Evolutionary conservation across 73 alveolate genomes (phyloP), one percentile per base, ranked within the genome.

Genomic region (Stentor coeruleus): DNA sequence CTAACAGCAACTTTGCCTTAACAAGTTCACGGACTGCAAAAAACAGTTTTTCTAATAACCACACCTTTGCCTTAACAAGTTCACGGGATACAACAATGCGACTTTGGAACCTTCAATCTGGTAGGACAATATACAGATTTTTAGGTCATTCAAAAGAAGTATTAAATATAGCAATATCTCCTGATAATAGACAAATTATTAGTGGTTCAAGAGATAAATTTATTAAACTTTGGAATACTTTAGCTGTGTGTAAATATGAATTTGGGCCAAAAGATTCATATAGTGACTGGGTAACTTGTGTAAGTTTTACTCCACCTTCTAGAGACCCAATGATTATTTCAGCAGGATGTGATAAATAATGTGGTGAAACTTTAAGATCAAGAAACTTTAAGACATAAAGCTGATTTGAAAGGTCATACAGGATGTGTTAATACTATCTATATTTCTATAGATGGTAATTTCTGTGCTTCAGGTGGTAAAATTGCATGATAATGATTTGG

Each of bases 31-130:
- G n/a, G n/a, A n/a, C n/a, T n/a, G n/a, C n/a, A n/a, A n/a, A n/a
- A n/a, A n/a, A n/a, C n/a, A n/a, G n/a, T n/a, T n/a, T n/a, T n/a
- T n/a, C n/a, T n/a, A n/a, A n/a, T n/a, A n/a, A n/a, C n/a, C n/a
- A n/a, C n/a, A n/a, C n/a, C n/a, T n/a, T n/a, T n/a, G n/a, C n/a
- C n/a, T n/a, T n/a, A n/a, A n/a, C n/a, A n/a, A 97, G 96, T 40
- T 90, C 98, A 3, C 95, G 99, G 99, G 99, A 96, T 92, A 93
- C 92, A 86, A 96, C 99, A 82, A 91, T 95, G 93, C 86, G 99
- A 60, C 92, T 96, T 74, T 96, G 99, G 99, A 99, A 96, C 92
- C 59, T 96, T 84, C 89, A 91, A 80, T 84, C 95, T 81, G 95
- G 94, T 28, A 58, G 84, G 80, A 90, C 98, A 81, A 91, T 90